These are phyloP conservation scores for Botrytis aclada DNA, from an alignment of 2,329 filamentous ascomycete genomes.

Conservation along the genomic window DNA sequence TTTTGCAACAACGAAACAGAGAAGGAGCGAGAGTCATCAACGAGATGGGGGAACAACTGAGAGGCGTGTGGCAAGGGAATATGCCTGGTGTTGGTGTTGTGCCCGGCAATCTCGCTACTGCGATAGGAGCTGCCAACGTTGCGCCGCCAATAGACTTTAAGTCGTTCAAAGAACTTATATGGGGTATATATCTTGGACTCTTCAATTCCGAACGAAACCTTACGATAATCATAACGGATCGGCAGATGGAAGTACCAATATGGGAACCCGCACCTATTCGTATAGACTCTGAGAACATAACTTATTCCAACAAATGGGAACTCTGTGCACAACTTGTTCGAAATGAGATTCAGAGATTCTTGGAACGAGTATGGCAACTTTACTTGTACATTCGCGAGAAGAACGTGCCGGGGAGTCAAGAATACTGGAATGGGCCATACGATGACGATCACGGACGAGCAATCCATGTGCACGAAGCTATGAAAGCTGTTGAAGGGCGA, in stretches of 20 bases:
- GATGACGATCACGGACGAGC: slow-evolving; percentile 18
- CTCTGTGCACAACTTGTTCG: slow-evolving; percentile 10
- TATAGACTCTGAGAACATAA: slow-evolving; percentile 6
- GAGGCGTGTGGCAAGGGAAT: background rate
- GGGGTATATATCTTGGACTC: slow-evolving; percentile 14
- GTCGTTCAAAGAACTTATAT: slow-evolving; percentile 11
- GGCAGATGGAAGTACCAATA: background rate
- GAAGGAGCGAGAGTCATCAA: slow-evolving; percentile 10
- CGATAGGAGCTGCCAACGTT: background rate
- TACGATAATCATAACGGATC: slow-evolving; percentile 7
- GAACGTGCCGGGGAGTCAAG: slow-evolving; percentile 9
- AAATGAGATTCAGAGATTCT: background rate
- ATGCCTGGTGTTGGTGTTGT: background rate
- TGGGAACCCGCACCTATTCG: slow-evolving; percentile 5
- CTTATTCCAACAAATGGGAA: slow-evolving; percentile 7
- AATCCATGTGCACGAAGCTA: slow-evolving; percentile 11
- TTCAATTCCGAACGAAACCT: slow-evolving; percentile 16
- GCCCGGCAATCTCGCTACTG: background rate
- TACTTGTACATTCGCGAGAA: background rate
- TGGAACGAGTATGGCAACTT: slow-evolving; percentile 4
- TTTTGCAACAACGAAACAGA: slow-evolving; percentile 15
- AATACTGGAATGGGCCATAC: slow-evolving; percentile 14
- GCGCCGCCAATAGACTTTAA: slow-evolving; percentile 8
- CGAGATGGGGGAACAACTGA: slow-evolving; percentile 14
- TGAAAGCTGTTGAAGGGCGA: slow-evolving; percentile 5